Evolutionary conservation across 352 stramenopile species (phyloP), one percentile per base, ranked within the genome.

Genomic region (Saprolegnia diclina): DNA sequence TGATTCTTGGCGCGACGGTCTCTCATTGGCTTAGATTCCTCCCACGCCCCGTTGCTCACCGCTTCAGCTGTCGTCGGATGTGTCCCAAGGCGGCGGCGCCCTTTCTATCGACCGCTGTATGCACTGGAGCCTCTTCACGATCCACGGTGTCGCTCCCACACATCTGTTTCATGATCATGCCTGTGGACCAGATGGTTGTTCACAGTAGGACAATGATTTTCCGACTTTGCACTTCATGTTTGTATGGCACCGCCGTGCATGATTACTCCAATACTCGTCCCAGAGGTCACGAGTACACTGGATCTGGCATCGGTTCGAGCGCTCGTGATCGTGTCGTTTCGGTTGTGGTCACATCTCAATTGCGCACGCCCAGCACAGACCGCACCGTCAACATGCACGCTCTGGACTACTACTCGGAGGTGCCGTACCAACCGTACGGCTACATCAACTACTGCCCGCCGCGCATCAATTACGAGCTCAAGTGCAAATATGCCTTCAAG

Each of bases 401-500:
- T n/a, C 18, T 48, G 18, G 42, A 48, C 42, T 48, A 48, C 42
- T 48, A 48, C 42, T n/a, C 42, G 3, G 42, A 48, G 42, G 18
- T 48, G 42, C 13, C 42, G 11, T 59, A 59, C 19, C 52, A 14
- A 59, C 11, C 52, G 24, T 59, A 59, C 35, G 52, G 52, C 35
- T 59, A 59, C 35, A 14, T 21, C 3, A 59, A 59, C 35, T 59
- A 59, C 35, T 59, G 19, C 52, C 13, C 52, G 16, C 24, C 52
- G 24, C 52, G 35, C 19, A n/a, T 40, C 11, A 59, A 59, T 24
- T 59, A 59, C 35, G 52, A 59, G 19, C 35, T 11, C 35, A 59
- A 59, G 35, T 90, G 82, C 68, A 76, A 85, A 52, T 90, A 90
- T 71, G 80, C 82, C 35, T 85, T 79, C 74, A 90, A 90, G 64